These are phyloP conservation scores for Malus orientalis DNA, from an alignment of 306 rosid species.

Conservation along the genomic window DNA sequence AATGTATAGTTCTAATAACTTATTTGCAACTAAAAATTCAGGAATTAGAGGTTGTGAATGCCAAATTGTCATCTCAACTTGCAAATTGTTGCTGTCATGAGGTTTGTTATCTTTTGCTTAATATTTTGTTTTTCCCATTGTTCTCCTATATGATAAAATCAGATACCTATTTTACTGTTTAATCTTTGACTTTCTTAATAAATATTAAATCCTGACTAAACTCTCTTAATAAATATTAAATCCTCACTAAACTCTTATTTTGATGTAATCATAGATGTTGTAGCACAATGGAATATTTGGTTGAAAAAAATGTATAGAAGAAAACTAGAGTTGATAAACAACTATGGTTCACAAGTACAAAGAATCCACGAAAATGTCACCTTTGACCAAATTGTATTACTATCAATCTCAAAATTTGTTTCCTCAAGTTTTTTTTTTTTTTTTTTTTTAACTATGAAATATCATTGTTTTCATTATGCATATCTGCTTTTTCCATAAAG, in stretches of 20 bases:
- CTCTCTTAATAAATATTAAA: too few relatives aligned
- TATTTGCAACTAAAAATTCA: slow-evolving; percentile 16
- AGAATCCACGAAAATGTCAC: neutral
- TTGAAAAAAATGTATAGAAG: neutral
- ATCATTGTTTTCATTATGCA: neutral
- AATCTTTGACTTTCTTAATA: too few relatives aligned
- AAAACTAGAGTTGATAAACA: neutral
- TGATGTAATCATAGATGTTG: too few relatives aligned
- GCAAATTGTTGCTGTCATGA: slow-evolving; percentile 34
- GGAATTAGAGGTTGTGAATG: slow-evolving; percentile 69
- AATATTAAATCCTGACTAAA: too few relatives aligned
- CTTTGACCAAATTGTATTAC: neutral
- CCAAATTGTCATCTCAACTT: slow-evolving; percentile 49
- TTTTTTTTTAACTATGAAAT: neutral
- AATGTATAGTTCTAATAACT: neutral
- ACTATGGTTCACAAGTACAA: neutral
- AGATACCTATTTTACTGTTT: too few relatives aligned
- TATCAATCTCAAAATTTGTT: neutral
- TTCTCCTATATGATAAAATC: neutral
- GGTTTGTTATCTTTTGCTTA: slow-evolving; percentile 31
- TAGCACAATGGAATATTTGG: neutral
- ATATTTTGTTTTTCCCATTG: neutral
- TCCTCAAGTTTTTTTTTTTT: neutral
- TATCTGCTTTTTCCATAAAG: too few relatives aligned
- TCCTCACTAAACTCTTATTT: too few relatives aligned